A percentile compares a stretch with the other conserved stretches of the same genome.
Evolutionary conservation across 2,329 filamentous ascomycete genomes (phyloP).

Genomic region (Aspergillus sp.): DNA sequence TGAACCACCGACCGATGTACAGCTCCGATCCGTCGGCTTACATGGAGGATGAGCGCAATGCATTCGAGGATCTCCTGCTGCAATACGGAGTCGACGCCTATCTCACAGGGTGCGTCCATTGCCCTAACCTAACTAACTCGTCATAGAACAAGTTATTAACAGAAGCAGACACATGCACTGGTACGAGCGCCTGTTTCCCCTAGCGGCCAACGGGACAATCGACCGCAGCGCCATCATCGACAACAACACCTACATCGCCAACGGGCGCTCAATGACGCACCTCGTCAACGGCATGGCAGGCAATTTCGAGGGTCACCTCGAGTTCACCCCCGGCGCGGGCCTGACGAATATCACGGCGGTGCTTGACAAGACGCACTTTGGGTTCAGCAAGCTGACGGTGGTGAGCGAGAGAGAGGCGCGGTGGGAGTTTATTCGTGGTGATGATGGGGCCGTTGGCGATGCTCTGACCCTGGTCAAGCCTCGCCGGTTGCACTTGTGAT

Average conservation of each 20-base stretch:
- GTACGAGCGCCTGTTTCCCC: conserved; percentile 47
- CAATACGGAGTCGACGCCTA: conserved; percentile 50
- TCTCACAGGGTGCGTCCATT: conserved; percentile 35
- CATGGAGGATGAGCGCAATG: conserved; percentile 45
- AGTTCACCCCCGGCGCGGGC: conserved; percentile 33
- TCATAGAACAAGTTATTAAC: not conserved
- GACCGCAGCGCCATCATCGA: conserved; percentile 43
- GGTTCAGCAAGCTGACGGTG: conserved; percentile 50
- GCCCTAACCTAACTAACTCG: not conserved
- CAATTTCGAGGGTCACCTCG: conserved; percentile 53
- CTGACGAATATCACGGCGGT: conserved; percentile 46
- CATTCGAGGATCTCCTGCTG: conserved; percentile 49
- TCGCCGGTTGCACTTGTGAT: too few relatives aligned
- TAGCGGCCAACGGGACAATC: conserved; percentile 43
- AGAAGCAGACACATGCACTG: conserved; percentile 46
- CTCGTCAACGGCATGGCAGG: conserved; percentile 56
- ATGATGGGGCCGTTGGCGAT: conserved; percentile 40
- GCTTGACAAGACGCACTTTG: conserved; percentile 49
- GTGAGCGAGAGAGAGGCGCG: conserved; percentile 41
- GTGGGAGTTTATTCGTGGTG: conserved; percentile 51
- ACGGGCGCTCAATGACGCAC: conserved; percentile 52
- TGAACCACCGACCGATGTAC: conserved; percentile 53
- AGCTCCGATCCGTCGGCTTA: conserved; percentile 46
- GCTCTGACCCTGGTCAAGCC: conserved; percentile 37
- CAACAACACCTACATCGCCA: conserved; percentile 51